phyloP scores from a whole-genome alignment of 2,329 filamentous ascomycete genomes.

The Apiospora aurea region DNA sequence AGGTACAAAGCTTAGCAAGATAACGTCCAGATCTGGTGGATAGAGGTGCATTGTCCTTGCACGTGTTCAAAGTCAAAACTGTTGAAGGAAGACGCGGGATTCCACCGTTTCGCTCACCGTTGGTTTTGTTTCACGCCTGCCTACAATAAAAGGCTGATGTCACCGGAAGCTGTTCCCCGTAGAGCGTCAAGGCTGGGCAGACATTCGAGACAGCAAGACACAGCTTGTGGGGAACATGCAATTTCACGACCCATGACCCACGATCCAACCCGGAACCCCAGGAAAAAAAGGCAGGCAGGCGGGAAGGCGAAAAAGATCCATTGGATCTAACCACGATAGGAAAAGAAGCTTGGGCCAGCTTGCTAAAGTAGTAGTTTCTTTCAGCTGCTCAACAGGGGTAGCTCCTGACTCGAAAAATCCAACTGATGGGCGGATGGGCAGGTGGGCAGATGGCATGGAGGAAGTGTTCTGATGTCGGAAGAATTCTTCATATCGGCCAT shows the following conservation, averaged over 20 bases:
- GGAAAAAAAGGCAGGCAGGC: not conserved
- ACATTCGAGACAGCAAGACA: not conserved
- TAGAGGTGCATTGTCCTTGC: no score
- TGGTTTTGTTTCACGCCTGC: not conserved
- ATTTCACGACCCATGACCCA: not conserved
- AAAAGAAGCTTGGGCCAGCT: not conserved
- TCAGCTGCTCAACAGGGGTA: not conserved
- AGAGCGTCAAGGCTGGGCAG: not conserved
- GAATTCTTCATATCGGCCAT: not conserved
- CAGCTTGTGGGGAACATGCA: not conserved
- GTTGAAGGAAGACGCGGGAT: not conserved
- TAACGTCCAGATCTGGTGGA: no score
- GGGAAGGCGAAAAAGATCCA: constrained; percentile 6
- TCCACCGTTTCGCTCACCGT: not conserved
- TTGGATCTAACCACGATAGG: not conserved
- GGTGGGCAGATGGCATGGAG: not conserved
- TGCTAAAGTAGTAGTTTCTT: not conserved
- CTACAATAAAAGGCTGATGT: not conserved
- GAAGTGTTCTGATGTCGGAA: not conserved
- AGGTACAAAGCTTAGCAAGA: no score
- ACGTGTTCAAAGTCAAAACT: no score
- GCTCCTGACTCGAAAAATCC: not conserved
- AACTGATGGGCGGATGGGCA: not conserved
- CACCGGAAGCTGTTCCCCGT: constrained; percentile 3
- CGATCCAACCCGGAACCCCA: not conserved